Evolutionary conservation across 805 yeast species (phyloP), one percentile per base, ranked within the genome.

Genomic region (Wickerhamia fluorescens): DNA sequence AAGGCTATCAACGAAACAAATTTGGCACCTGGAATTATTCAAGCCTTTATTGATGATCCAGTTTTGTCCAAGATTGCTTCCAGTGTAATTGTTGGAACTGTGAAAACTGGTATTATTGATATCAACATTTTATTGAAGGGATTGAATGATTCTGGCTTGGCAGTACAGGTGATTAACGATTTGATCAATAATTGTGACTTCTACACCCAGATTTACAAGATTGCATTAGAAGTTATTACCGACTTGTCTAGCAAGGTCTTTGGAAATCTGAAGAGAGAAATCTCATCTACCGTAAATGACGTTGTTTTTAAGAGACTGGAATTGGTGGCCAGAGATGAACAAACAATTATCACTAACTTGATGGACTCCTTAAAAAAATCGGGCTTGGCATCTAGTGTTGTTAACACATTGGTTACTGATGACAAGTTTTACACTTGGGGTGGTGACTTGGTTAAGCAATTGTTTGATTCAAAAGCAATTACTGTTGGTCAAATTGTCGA

Each of bases 321-420:
- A 14, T 23, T 19, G 9, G 30, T 20, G 9, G 19, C 16, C 11
- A 35, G 49, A 35, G 24, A 24, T 26, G 23, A 24, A 15, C 31
- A 34, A 23, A 17, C 23, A 13, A 28, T 33, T 18, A 18, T 62
- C 26, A 45, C 56, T 30, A 43, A 53, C 29, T 57, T 62, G 41
- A 51, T 62, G 59, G 66, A 60, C 42, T 61, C 69, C 2, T 58
- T 62, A 45, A 60, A 59, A 44, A 37, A 53, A 24, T 61, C 68
- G 14, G 68, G 68, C 24, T 58, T 62, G 43, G 67, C 65, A 23
- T 36, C 48, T 13, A 51, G 47, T 17, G 66, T 62, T 31, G 64
- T 62, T 25, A 41, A 50, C 24, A 42, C 55, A 5, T 59, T 62
- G 41, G 49, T 62, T 35, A 51, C 51, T 20, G 63, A 62, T 39